These are phyloP conservation scores for Myriangium duriaei DNA, from an alignment of 2,329 filamentous ascomycete species.

Conservation along the genomic window DNA sequence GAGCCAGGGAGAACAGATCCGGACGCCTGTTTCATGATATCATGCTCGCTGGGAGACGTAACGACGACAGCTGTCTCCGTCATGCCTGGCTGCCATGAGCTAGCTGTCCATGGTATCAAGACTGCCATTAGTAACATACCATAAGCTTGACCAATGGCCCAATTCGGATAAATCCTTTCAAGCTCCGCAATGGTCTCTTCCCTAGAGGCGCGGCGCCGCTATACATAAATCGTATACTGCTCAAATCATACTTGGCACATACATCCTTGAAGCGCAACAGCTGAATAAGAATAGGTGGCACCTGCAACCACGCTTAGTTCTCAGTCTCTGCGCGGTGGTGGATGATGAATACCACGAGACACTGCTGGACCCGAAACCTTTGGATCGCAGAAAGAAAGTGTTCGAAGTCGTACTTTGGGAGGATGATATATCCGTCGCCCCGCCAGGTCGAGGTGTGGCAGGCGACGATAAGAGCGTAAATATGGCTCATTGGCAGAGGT, in stretches of 20 bases:
- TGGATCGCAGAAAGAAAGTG: slow-evolving; percentile 50
- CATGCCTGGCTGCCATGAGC: slow-evolving; percentile 41
- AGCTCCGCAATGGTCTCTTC: slow-evolving; percentile 54
- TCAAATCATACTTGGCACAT: slow-evolving; percentile 53
- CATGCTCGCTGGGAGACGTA: slow-evolving; percentile 42
- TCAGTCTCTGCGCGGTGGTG: neutral
- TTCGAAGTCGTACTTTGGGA: slow-evolving; percentile 58
- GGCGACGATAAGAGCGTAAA: slow-evolving; percentile 59
- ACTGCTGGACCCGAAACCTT: slow-evolving; percentile 52
- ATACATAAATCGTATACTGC: slow-evolving; percentile 48
- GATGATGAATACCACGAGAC: slow-evolving; percentile 35
- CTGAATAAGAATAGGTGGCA: slow-evolving; percentile 63
- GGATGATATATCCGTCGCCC: slow-evolving; percentile 55
- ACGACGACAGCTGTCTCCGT: slow-evolving; percentile 63
- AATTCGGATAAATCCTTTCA: slow-evolving; percentile 44
- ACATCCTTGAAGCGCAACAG: slow-evolving; percentile 50
- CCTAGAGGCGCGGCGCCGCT: slow-evolving; percentile 64
- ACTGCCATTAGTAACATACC: slow-evolving; percentile 33
- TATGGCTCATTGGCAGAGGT: slow-evolving; percentile 61
- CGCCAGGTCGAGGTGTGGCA: slow-evolving; percentile 49
- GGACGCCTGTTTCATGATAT: slow-evolving; percentile 54
- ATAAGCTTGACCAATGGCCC: slow-evolving; percentile 48
- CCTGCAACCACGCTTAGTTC: too few species aligned
- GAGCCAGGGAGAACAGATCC: slow-evolving; percentile 52
- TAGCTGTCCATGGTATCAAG: too few species aligned